Evolutionary conservation across 208 protist species (phyloP), one percentile per base, ranked within the genome.

Genomic region (Leishmania amazonensis): DNA sequence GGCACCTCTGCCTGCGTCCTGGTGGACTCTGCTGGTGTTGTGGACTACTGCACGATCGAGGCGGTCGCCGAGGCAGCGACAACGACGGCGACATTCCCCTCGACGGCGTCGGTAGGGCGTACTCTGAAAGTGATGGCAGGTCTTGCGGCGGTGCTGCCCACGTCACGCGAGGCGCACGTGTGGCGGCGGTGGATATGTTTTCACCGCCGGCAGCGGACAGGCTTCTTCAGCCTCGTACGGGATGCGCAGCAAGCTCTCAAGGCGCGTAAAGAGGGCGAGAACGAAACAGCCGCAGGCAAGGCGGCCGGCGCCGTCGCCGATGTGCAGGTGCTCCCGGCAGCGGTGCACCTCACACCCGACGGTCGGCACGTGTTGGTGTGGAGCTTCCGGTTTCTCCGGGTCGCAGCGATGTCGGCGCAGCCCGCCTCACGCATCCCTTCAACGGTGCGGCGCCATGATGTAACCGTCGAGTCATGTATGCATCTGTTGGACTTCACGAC

Each of bases 41-140:
- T 96, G 6, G 90, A 96, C 84, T 96, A 94, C 83, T 87, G 87
- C 67, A 81, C 83, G 24, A 83, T 95, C 57, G 86, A 88, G 11
- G n/a, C 67, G 9, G 35, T 35, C 3, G 45, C 64, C 58, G 71
- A 38, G 19, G 35, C 70, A 53, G 49, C 67, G 38, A 64, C 49
- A 15, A 21, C 70, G 3, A n/a, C 49, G 38, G 53, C 13, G 3
- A 13, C n/a, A 38, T 42, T 24, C 7, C 3, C 60, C 5, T 28
- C 80, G 47, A 51, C 76, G 19, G n/a, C 47, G 19, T 49, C 51
- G 47, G 68, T 45, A n/a, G 79, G 78, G 3, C 54, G 88, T 13
- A 84, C 86, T 15, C 82, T 96, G 78, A 86, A 81, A 65, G 83
- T 96, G 65, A 87, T 92, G 28, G 80, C 85, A 15, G 92, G 90